These are phyloP conservation scores for Grosmannia clavigera DNA, from an alignment of 2,329 filamentous ascomycete species.

Conservation along the genomic window DNA sequence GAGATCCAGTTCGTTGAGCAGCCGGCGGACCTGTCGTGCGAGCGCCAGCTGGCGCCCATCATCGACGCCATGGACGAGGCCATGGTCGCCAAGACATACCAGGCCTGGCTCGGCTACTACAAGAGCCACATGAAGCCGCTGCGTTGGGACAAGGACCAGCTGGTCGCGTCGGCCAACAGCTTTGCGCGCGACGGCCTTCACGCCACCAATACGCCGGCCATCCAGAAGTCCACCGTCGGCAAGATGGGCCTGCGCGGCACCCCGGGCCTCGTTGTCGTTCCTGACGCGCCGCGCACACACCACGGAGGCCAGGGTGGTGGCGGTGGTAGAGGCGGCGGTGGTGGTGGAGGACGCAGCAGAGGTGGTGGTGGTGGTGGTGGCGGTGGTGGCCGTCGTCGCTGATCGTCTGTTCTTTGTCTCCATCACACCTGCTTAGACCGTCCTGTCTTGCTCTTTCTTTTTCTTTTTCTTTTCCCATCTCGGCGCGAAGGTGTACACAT, in stretches of 20 bases:
- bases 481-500: no score
- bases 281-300: constrained; percentile 24
- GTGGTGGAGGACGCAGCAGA: not conserved
- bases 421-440: no score
- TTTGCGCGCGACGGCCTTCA: constrained; percentile 36
- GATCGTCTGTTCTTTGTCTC: no score
- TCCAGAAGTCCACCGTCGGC: constrained; percentile 33
- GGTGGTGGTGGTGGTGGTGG: no score
- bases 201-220: constrained; percentile 30
- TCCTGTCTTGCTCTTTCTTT: no score
- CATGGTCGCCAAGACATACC: constrained; percentile 36
- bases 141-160: constrained; percentile 27
- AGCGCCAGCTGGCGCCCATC: constrained; percentile 23
- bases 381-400: no score
- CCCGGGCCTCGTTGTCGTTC: constrained; percentile 32
- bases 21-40: constrained; percentile 30
- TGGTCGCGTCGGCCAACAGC: constrained; percentile 39
- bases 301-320: constrained; percentile 3
- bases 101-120: constrained; percentile 45
- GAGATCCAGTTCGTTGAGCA: constrained; percentile 40
- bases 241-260: constrained; percentile 48
- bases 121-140: constrained; percentile 35
- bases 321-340: constrained; percentile 1
- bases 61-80: constrained; percentile 32
- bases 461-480: no score